Evolutionary conservation across 2,329 filamentous ascomycete genomes (phyloP).

Genomic region (Cordyceps militaris): DNA sequence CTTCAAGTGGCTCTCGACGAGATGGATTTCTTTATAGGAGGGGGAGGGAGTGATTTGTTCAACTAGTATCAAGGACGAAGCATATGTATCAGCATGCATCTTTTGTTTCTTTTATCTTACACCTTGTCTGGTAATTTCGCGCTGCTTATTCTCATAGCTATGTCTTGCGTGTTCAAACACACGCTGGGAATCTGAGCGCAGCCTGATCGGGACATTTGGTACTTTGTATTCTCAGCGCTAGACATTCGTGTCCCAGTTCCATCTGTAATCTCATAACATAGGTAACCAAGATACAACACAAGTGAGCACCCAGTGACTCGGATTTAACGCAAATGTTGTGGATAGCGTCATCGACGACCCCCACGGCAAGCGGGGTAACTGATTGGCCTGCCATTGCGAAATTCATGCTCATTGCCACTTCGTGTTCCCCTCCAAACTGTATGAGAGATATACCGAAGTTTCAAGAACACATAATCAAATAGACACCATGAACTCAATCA

Average conservation of each 20-base stretch:
- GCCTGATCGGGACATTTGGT: background rate
- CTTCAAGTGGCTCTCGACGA: slow-evolving; percentile 9
- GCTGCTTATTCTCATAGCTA: background rate
- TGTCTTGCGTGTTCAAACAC: background rate
- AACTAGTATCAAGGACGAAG: slow-evolving; percentile 6
- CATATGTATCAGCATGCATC: slow-evolving; percentile 13
- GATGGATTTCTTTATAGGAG: slow-evolving; percentile 3
- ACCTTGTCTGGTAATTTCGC: background rate
- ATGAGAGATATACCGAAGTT: background rate
- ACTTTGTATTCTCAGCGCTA: background rate
- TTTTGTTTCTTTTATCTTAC: background rate
- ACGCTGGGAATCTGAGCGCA: background rate
- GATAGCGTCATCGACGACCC: slow-evolving; percentile 5
- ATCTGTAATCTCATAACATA: background rate
- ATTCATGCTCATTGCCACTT: background rate
- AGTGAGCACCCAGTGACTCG: too few relatives aligned
- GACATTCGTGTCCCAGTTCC: background rate
- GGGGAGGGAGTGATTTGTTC: slow-evolving; percentile 1
- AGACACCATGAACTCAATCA: slow-evolving; percentile 35
- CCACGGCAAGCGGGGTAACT: slow-evolving; percentile 1
- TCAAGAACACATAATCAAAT: background rate
- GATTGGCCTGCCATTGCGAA: background rate
- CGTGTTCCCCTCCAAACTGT: background rate
- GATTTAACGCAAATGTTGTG: background rate
- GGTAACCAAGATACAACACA: too few relatives aligned